These are phyloP conservation scores for Candida yuanshanica DNA, from an alignment of 805 yeast genomes.

Conservation along the genomic window DNA sequence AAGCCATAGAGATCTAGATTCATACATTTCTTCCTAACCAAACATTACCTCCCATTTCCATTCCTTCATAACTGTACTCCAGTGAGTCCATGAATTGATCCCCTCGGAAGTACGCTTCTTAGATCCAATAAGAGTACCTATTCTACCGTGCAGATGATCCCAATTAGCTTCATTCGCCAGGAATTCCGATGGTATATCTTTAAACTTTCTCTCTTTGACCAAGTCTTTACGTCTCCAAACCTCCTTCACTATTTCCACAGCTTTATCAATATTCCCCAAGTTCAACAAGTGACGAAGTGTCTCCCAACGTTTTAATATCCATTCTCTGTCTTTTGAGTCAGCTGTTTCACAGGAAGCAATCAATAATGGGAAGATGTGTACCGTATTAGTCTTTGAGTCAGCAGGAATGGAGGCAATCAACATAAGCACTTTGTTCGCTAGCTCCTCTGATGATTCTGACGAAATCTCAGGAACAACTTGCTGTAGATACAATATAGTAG, in stretches of 20 bases:
- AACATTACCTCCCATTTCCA: conserved; percentile 73
- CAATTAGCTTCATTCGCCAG: conserved; percentile 5
- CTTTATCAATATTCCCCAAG: conserved; percentile 62
- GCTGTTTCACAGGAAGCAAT: conserved; percentile 63
- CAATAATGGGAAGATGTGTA: conserved; percentile 61
- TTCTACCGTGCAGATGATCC: conserved; percentile 20
- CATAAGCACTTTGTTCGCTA: conserved; percentile 57
- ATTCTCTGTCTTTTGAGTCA: conserved; percentile 51
- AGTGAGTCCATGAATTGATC: conserved; percentile 49
- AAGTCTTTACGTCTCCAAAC: conserved; percentile 61
- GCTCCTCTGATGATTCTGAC: conserved; percentile 42
- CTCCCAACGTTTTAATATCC: conserved; percentile 58
- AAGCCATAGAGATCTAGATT: neutral
- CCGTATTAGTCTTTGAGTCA: conserved; percentile 46
- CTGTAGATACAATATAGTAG: conserved; percentile 54
- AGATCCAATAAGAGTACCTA: conserved; percentile 16
- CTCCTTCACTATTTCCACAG: conserved; percentile 63
- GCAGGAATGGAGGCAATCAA: conserved; percentile 59
- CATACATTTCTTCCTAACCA: conserved; percentile 22
- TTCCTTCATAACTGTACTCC: conserved; percentile 67
- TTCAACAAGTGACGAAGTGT: conserved; percentile 47
- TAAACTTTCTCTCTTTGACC: neutral
- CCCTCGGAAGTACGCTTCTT: conserved; percentile 32
- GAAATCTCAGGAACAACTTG: conserved; percentile 72
- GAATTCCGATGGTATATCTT: neutral